Evolutionary conservation across 345 rosid genomes (phyloP), one percentile per base, ranked within the genome.

Genomic region (Atalantia buxifolia): DNA sequence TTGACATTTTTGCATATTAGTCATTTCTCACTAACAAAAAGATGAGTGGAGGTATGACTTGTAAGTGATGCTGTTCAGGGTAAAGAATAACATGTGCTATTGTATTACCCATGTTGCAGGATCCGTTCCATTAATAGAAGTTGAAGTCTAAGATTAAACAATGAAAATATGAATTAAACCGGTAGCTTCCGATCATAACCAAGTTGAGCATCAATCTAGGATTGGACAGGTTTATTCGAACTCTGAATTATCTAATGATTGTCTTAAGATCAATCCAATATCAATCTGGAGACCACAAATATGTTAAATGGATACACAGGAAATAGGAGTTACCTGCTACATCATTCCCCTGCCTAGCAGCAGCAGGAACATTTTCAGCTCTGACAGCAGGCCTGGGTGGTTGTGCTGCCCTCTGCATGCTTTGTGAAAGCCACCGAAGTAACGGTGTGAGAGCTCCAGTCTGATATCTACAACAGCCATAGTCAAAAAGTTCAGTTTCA

Each of bases 331-430:
- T 87, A 97, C 98, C 98, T 21, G 89, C 91, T 74, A 87, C 55
- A 55, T 83, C 92, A 33, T 94, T 89, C 78, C 76, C 87, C 33
- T 85, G 98, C 77, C 94, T 48, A 42, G 82, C 92, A 71, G 90
- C 97, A 79, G 87, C 90, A 13, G 90, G 88, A 78, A 62, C 88
- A 86, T 92, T 90, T 77, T 92, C 98, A 77, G 90, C 93, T 81
- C 93, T 84, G 0, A 56, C 87, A 81, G 89, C 95, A 45, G 97
- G 92, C 85, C 92, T 86, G 0, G 90, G 93, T 65, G 98, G 98
- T 21, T 90, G 90, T 63, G 97, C 99, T 27, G 98, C 98, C 84
- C 99, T 97, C 71, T 91, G 97, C 99, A 94, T 97, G 76, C 98
- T 93, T 83, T 93, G 98, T 21, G 98, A 92, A 63, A 97, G 95